These are phyloP conservation scores for Penicillium sp. DNA, from an alignment of 2,329 filamentous ascomycete species.

Conservation along the genomic window DNA sequence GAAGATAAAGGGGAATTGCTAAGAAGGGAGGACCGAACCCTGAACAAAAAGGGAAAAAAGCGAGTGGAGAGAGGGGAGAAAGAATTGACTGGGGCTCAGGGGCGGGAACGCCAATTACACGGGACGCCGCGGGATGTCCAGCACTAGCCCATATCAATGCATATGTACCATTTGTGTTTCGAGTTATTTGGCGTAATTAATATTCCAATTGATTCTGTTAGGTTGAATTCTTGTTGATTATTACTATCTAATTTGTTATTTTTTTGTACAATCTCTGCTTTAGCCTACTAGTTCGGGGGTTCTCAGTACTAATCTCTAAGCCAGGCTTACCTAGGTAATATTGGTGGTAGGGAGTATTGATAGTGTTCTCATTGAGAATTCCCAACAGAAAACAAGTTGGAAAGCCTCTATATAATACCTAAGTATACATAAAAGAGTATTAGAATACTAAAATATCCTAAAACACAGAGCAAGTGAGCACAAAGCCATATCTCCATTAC, in stretches of 20 bases:
- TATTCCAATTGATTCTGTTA: not conserved
- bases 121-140: slow-evolving; percentile 3
- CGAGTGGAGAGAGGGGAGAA: slow-evolving; percentile 18
- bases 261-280: not conserved
- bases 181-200: not conserved
- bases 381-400: not conserved
- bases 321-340: not conserved
- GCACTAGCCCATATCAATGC: not conserved
- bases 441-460: too few relatives aligned
- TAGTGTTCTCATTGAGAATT: not conserved
- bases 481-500: not conserved
- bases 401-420: not conserved
- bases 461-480: not conserved
- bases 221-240: not conserved
- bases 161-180: not conserved
- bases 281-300: not conserved
- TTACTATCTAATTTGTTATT: not conserved
- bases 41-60: slow-evolving; percentile 7
- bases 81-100: slow-evolving; percentile 20
- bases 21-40: not conserved
- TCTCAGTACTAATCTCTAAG: not conserved
- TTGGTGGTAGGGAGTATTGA: not conserved
- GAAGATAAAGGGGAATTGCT: not conserved
- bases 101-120: slow-evolving; percentile 21
- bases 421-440: too few relatives aligned